Evolutionary conservation across 768 basidiomycete genomes (phyloP).

Genomic region (Pleurotus platypus): DNA sequence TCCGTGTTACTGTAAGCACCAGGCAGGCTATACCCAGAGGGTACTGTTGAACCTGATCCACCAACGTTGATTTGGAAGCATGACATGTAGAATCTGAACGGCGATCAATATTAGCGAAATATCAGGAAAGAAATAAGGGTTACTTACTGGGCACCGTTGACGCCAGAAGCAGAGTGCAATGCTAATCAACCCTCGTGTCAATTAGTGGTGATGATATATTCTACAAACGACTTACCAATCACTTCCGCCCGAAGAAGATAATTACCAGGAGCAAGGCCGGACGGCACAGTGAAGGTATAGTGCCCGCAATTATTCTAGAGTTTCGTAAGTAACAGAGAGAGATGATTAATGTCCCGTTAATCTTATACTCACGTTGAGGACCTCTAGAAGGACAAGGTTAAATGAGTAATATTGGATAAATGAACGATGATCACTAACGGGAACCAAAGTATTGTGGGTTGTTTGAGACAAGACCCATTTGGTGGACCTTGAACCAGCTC

Average conservation of each 20-base stretch:
- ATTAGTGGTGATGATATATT: background rate
- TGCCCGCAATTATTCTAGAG: conserved; percentile 50
- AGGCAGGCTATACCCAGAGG: conserved; percentile 37
- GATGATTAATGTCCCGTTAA: background rate
- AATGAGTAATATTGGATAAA: background rate
- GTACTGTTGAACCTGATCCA: conserved; percentile 28
- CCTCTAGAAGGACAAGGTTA: conserved; percentile 15
- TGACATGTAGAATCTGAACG: conserved; percentile 35
- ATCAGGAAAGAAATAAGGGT: background rate
- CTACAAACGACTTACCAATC: conserved; percentile 29
- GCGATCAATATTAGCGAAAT: background rate
- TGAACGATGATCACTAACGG: conserved; percentile 17
- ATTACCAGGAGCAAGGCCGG: conserved; percentile 36
- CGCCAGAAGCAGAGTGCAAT: conserved; percentile 36
- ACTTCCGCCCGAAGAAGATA: conserved; percentile 46
- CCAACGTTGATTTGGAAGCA: conserved; percentile 40
- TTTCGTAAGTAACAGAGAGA: background rate
- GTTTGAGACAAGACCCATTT: conserved; percentile 45
- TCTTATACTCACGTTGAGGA: conserved; percentile 24
- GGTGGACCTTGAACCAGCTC: conserved; percentile 49
- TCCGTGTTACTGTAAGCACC: conserved; percentile 37
- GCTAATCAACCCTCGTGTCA: conserved; percentile 18
- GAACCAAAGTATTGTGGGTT: conserved; percentile 45
- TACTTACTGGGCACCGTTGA: conserved; percentile 35
- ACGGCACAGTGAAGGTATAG: conserved; percentile 44